Evolutionary conservation across 2,329 filamentous ascomycete genomes (phyloP).

Genomic region (Botrytis pseudocinerea): DNA sequence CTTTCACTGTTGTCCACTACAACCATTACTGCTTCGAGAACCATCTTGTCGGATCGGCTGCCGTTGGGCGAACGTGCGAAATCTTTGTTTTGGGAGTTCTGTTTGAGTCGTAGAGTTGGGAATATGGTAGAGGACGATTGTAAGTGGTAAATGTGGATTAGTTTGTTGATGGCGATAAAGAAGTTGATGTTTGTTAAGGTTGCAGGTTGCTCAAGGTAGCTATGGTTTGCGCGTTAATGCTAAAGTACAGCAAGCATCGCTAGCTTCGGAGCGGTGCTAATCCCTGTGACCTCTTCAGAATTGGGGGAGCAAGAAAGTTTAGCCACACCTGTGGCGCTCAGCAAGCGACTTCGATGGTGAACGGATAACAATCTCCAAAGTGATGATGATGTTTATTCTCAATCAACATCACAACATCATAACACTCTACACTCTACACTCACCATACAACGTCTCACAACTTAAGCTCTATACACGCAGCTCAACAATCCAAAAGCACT

Average conservation of each 20-base stretch:
- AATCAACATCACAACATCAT: background rate
- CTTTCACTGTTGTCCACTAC: conserved; percentile 99
- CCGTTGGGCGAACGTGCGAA: conserved; percentile 15
- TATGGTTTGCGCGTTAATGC: conserved; percentile 26
- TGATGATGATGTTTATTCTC: background rate
- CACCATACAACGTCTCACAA: background rate
- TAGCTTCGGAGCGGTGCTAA: conserved; percentile 2
- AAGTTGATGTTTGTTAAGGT: conserved; percentile 15
- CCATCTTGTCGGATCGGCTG: conserved; percentile 66
- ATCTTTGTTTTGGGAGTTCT: background rate
- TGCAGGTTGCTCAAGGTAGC: conserved; percentile 24
- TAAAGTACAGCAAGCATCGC: conserved; percentile 13
- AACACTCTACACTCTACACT: background rate
- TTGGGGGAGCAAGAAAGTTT: background rate
- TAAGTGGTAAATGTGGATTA: background rate
- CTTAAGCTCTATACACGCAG: background rate
- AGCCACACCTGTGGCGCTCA: conserved; percentile 15
- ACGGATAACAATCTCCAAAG: conserved; percentile 3
- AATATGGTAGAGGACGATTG: background rate
- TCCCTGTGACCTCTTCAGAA: conserved; percentile 12
- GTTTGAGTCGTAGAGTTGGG: background rate
- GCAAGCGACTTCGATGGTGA: conserved; percentile 3
- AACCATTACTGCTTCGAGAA: conserved; percentile 98
- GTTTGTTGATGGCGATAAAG: conserved; percentile 12
- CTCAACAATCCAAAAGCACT: background rate